These are phyloP conservation scores for Xylariaceae sp. DNA, from an alignment of 2,329 filamentous ascomycete genomes.

Conservation along the genomic window DNA sequence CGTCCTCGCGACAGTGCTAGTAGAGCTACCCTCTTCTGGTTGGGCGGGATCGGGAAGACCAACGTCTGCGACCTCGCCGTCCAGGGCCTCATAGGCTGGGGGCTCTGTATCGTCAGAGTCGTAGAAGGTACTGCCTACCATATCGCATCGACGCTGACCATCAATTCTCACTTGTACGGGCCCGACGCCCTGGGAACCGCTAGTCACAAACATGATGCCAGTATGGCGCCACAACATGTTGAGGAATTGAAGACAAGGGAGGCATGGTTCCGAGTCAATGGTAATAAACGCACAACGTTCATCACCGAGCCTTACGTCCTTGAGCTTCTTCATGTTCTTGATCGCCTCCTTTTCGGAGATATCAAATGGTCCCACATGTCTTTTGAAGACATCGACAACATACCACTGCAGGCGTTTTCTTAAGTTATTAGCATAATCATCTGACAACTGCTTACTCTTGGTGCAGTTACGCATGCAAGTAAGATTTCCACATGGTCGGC, in stretches of 20 bases:
- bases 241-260: constrained; percentile 19
- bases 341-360: constrained; percentile 9
- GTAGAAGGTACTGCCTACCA: constrained; percentile 13
- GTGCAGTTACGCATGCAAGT: neutral
- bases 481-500: constrained; percentile 23
- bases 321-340: constrained; percentile 10
- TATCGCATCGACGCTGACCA: constrained; percentile 12
- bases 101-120: constrained; percentile 14
- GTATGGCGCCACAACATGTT: constrained; percentile 18
- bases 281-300: constrained; percentile 14
- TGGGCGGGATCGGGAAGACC: no score
- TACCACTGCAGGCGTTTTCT: constrained; percentile 5
- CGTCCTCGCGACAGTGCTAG: neutral
- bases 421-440: neutral
- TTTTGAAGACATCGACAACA: neutral
- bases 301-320: constrained; percentile 4
- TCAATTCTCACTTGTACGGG: constrained; percentile 17
- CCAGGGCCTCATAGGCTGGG: neutral
- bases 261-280: constrained; percentile 22
- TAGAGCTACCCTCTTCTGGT: neutral
- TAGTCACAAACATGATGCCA: constrained; percentile 13
- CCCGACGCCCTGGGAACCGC: constrained; percentile 14
- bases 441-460: no score
- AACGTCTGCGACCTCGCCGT: neutral
- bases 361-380: neutral